Evolutionary conservation across 2,329 filamentous ascomycete species (phyloP).

Genomic region (Huntiella savannae): DNA sequence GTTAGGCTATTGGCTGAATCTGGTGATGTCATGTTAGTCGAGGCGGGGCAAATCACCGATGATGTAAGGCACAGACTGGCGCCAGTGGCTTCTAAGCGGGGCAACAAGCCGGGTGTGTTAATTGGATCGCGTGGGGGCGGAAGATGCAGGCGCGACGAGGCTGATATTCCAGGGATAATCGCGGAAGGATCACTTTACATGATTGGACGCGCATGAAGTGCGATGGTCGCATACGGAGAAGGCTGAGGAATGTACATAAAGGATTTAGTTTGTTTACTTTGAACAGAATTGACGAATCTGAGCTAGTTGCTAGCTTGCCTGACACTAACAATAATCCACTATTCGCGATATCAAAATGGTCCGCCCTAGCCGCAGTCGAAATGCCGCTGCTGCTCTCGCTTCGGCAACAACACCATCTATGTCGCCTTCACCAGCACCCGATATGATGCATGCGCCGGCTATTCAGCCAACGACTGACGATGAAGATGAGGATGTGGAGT

Average conservation of each 20-base stretch:
- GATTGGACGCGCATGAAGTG: not conserved
- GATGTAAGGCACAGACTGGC: no score
- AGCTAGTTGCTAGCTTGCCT: not conserved
- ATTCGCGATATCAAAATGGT: slow-evolving; percentile 2
- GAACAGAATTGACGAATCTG: not conserved
- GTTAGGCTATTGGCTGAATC: no score
- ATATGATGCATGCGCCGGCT: not conserved
- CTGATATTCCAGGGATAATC: not conserved
- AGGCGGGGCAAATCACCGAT: no score
- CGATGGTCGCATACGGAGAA: not conserved
- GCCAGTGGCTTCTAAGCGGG: no score
- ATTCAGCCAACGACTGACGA: not conserved
- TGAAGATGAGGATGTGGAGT: slow-evolving; percentile 10
- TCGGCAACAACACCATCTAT: not conserved
- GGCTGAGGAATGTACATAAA: not conserved
- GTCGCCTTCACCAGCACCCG: not conserved
- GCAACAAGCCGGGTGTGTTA: not conserved
- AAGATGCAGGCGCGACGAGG: slow-evolving; percentile 1
- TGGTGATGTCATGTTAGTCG: no score
- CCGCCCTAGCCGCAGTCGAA: slow-evolving; percentile 10
- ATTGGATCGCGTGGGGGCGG: slow-evolving; percentile 5
- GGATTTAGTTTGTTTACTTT: not conserved
- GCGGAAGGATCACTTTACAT: not conserved
- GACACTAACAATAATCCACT: no score
- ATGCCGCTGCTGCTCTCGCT: not conserved